Conservation (phyloP, 306 rosid species). For the Lablab purpureus region DNA sequence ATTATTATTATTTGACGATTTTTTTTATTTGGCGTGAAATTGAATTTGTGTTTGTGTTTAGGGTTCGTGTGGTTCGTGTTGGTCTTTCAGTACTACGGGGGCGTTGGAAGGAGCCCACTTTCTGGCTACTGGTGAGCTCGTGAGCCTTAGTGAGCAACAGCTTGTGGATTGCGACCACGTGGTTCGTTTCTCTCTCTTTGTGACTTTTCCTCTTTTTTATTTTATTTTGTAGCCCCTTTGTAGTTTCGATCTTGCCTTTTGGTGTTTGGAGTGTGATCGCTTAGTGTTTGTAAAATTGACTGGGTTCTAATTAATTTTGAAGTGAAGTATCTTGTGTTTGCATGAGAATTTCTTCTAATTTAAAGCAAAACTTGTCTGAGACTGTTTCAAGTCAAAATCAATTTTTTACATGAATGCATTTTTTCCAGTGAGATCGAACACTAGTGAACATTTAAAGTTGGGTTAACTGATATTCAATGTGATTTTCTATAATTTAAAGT, state of each 20-base stretch:
- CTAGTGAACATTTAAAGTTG: neutral
- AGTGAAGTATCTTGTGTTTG: neutral
- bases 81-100: conserved; percentile 92
- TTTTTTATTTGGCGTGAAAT: conserved; percentile 8
- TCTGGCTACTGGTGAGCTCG: conserved; percentile 72
- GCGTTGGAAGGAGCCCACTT: conserved; percentile 94
- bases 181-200: conserved; percentile 63
- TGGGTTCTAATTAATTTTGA: neutral
- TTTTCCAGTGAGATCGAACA: neutral
- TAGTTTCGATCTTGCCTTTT: neutral
- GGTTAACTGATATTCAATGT: neutral
- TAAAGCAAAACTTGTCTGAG: neutral
- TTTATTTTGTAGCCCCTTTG: neutral
- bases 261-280: neutral
- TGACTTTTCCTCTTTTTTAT: neutral
- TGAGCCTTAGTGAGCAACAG: conserved; percentile 92
- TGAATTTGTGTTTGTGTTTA: conserved; percentile 10
- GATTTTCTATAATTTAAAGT: neutral
- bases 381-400: neutral
- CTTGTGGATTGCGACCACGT: conserved; percentile 98
- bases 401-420: neutral
- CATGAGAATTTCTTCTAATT: neutral
- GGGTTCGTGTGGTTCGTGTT: conserved; percentile 97
- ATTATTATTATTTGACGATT: neutral
- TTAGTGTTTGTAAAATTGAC: neutral